Percentiles rank a stretch among this genome's conserved stretches.
Evolutionary conservation across 2,329 filamentous ascomycete species (phyloP).

Genomic region (Pseudogymnoascus sp.): DNA sequence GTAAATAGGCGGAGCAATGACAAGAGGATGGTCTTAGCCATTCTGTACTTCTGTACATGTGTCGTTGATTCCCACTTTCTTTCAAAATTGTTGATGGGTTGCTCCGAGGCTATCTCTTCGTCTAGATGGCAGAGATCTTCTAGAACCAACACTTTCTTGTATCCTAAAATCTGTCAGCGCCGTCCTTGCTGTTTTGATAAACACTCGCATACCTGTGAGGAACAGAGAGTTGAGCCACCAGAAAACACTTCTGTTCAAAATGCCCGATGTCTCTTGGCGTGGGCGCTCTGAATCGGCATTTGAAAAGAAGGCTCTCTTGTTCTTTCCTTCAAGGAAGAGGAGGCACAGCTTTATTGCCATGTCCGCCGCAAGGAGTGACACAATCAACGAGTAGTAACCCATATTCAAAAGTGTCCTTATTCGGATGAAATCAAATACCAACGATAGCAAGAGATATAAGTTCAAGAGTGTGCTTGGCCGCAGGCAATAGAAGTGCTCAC

Average conservation of each 20-base stretch:
- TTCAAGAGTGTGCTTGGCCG: neutral
- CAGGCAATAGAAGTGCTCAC: neutral
- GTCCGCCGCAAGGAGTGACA: neutral
- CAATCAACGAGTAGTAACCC: neutral
- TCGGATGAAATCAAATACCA: neutral
- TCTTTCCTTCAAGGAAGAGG: neutral
- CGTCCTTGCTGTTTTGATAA: neutral
- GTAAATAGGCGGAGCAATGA: neutral
- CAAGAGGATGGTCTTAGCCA: neutral
- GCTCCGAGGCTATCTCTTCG: neutral
- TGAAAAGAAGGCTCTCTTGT: neutral
- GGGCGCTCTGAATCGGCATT: neutral
- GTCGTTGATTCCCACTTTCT: neutral
- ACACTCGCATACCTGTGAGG: neutral
- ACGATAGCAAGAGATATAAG: neutral
- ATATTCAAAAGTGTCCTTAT: neutral
- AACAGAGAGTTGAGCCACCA: constrained; percentile 3
- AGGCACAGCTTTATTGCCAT: neutral
- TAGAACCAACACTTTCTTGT: neutral
- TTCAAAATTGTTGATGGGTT: neutral
- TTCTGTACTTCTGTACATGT: neutral
- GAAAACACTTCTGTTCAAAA: neutral
- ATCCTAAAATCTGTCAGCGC: neutral
- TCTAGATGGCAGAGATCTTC: neutral
- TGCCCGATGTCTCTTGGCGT: neutral